Evolutionary conservation across 176 grass and related monocot species (phyloP), one percentile per base, ranked within the genome.

Genomic region (Carex pumila): DNA sequence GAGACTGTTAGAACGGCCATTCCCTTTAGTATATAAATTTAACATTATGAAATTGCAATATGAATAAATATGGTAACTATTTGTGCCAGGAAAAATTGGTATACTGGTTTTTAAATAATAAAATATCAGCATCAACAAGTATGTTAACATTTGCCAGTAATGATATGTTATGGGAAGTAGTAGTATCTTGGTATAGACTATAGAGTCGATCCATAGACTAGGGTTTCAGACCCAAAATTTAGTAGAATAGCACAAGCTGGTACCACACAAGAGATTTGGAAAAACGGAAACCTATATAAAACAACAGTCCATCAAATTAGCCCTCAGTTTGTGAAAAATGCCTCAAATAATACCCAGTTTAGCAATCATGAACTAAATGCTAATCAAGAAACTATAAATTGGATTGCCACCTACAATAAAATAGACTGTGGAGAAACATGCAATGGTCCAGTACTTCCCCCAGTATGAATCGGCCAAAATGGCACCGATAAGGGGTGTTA

Each of bases 401-500:
- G 17, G 3, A 71, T 6, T 71, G 36, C 68, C 68, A 83, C 89
- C 76, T 91, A 94, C 90, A 12, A 88, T 2, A 14, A 70, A 74
- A 75, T 90, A 92, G 6, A 90, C n/a, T 1, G 77, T 85, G 3
- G 91, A 65, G 6, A 86, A 90, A 43, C 86, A 15, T 0, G 91
- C 88, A 12, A 92, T 88, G 1, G 90, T 92, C 43, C 84, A 81
- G 55, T 92, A 87, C 14, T 82, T 84, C 29, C 92, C 92, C 88
- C 84, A 92, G 15, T 92, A 94, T n/a, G 92, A 83, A 85, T 94
- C 92, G 69, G 92, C 92, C 81, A 94, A 83, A 67, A 92, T 86
- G 41, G 90, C 90, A 41, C 92, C 90, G 7, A 94, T 30, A 11
- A 94, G 83, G 0, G 92, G 81, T 2, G 88, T 90, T 29, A 94